Conservation (phyloP, 768 basidiomycete genomes). For the Auriscalpium microsporum region DNA sequence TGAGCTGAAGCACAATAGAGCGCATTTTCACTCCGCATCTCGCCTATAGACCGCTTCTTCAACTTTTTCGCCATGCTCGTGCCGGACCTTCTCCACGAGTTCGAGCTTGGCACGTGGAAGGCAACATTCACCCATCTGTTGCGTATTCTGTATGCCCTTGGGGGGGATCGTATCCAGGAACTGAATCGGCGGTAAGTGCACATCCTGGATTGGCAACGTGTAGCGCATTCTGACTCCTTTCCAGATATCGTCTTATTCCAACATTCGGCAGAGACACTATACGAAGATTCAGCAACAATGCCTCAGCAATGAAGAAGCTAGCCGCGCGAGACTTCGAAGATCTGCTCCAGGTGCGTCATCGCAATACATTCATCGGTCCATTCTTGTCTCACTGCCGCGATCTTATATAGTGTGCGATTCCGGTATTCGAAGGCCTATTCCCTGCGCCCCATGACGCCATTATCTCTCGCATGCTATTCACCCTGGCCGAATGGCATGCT, state of each 20-base stretch:
- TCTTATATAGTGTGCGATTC: no score
- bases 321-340: no score
- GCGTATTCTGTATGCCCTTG: slow-evolving; percentile 20
- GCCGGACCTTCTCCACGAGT: no score
- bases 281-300: slow-evolving; percentile 14
- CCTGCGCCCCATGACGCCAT: no score
- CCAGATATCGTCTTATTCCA: slow-evolving; percentile 13
- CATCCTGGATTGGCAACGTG: neutral
- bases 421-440: no score
- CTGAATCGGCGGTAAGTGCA: slow-evolving; percentile 20
- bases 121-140: slow-evolving; percentile 32
- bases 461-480: no score
- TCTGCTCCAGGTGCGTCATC: no score
- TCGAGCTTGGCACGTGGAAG: no score
- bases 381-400: no score
- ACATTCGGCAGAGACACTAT: slow-evolving; percentile 20
- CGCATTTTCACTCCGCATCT: slow-evolving; percentile 23
- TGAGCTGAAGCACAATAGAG: slow-evolving; percentile 20
- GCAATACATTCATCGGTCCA: no score
- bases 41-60: slow-evolving; percentile 9
- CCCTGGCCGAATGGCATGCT: no score
- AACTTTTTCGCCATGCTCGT: slow-evolving; percentile 17
- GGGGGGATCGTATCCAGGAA: slow-evolving; percentile 6
- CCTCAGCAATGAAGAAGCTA: slow-evolving; percentile 21
- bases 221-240: neutral